phyloP scores from a whole-genome alignment of 441 rosid genomes.

The Viola pubescens region DNA sequence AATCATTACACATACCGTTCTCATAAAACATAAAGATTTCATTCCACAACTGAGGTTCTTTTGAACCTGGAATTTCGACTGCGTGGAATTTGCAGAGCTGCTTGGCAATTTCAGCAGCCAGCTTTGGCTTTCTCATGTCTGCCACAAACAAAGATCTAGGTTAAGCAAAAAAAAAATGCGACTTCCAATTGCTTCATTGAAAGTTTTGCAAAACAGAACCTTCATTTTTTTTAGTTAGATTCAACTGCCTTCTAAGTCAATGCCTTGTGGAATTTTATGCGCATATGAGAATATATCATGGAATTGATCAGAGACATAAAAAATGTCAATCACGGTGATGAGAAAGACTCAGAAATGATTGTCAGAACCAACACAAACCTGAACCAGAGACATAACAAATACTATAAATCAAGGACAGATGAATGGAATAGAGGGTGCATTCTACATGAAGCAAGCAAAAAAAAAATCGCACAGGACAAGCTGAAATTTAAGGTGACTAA shows the following conservation, averaged over 20 bases:
- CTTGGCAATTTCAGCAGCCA: constrained; percentile 80
- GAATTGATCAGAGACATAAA: no score
- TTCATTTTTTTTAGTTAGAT: background rate
- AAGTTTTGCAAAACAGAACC: background rate
- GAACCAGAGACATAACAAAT: no score
- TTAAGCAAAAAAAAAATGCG: background rate
- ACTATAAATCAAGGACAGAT: no score
- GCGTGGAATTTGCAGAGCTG: constrained; percentile 71
- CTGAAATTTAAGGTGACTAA: no score
- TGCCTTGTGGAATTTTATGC: no score
- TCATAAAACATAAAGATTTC: constrained; percentile 79
- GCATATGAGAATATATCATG: no score
- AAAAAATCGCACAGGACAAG: no score
- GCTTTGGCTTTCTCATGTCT: constrained; percentile 79
- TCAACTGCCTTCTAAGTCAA: background rate
- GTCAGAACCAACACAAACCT: no score
- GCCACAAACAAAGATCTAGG: constrained; percentile 12
- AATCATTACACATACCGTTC: constrained; percentile 43
- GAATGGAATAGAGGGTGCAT: no score
- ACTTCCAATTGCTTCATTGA: constrained; percentile 4
- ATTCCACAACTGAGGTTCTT: constrained; percentile 89
- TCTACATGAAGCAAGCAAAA: no score
- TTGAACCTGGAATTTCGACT: constrained; percentile 81
- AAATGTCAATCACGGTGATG: no score
- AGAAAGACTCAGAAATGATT: no score